Base-by-base conservation (phyloP, 2,329 filamentous ascomycete genomes). In the Exophiala alcalophila region DNA sequence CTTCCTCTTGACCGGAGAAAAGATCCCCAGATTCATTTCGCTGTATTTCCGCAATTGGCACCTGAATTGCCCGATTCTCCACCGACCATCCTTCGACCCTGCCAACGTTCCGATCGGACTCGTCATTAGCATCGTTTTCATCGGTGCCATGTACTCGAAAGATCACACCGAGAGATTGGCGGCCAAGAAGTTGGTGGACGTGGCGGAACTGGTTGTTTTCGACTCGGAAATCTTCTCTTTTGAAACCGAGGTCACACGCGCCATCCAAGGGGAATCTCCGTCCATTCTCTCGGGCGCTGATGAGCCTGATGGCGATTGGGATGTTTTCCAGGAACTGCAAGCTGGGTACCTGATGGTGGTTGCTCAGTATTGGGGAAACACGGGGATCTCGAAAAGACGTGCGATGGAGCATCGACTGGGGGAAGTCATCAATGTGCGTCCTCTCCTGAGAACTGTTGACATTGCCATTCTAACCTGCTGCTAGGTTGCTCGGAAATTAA, bases 21-120 rank as follows among this genome's bases (percentile, higher is more conserved):
- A 62, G 18, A 68, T 71, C 21, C 60, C 61, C 10, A 69, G 65
- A 44, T 70, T 66, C 40, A 53, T 68, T 3, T 53, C 57, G 2
- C 54, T 69, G 3, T 73, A 70, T 40, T 71, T 71, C 42, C 62
- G 63, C 25, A 65, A 64, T 43, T 72, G 69, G 63, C 68, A 73
- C 23, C 62, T 62, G 2, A 69, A 67, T 40, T 68, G 64, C 40
- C 56, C 67, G 1, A 65, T 73, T 19, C 53, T 73, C 4, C 68
- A 72, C 49, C 48, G 54, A 6, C 61, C 65, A 4, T 63, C 66
- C 0, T 72, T 72, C 38, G 59, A 67, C 40, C 57, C 64, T 2
- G 61, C 67, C 10, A 58, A 57, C 2, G 60, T 60, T 3, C 55
- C 65, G 2, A 47, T 65, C 20, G 59, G 64, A 1, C 53, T 73